These are phyloP conservation scores for Tylopilus sp. DNA, from an alignment of 768 basidiomycete species.

Conservation along the genomic window DNA sequence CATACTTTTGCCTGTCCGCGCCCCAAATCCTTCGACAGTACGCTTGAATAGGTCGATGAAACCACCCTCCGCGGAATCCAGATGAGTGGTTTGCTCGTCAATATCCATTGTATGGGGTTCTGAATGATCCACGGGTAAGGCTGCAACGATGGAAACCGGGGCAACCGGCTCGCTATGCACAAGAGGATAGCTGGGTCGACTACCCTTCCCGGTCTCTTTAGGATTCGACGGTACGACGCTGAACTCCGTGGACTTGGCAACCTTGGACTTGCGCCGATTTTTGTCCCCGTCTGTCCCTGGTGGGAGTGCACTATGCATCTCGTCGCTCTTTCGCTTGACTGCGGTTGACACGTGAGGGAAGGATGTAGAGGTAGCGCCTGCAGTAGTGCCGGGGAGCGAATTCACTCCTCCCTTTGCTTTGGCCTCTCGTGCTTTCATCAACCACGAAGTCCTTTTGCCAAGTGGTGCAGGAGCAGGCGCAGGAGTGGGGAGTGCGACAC, in stretches of 20 bases:
- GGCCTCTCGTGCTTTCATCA: constrained; percentile 71
- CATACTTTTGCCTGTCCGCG: constrained; percentile 52
- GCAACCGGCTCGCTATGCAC: constrained; percentile 1
- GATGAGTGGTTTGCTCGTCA: constrained; percentile 8
- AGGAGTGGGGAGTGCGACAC: constrained; percentile 32
- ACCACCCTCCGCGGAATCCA: constrained; percentile 34
- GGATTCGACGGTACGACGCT: constrained; percentile 29
- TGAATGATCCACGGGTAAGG: background rate
- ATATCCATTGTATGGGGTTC: constrained; percentile 28
- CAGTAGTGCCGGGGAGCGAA: constrained; percentile 25
- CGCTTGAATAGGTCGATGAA: constrained; percentile 67
- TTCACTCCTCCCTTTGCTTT: constrained; percentile 56
- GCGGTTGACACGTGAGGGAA: constrained; percentile 23
- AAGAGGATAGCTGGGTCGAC: constrained; percentile 1
- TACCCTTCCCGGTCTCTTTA: constrained; percentile 7
- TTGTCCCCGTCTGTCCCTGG: constrained; percentile 28
- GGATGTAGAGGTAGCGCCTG: background rate
- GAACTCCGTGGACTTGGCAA: constrained; percentile 41
- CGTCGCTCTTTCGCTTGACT: constrained; percentile 67
- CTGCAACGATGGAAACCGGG: background rate
- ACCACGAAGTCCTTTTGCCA: constrained; percentile 76
- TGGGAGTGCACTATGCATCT: constrained; percentile 31
- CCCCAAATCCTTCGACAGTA: constrained; percentile 65
- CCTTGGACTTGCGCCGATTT: constrained; percentile 46
- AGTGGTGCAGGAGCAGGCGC: constrained; percentile 36